Evolutionary conservation across 139 green algal genomes (phyloP).

Genomic region (Deuterostichococcus epilithicus): DNA sequence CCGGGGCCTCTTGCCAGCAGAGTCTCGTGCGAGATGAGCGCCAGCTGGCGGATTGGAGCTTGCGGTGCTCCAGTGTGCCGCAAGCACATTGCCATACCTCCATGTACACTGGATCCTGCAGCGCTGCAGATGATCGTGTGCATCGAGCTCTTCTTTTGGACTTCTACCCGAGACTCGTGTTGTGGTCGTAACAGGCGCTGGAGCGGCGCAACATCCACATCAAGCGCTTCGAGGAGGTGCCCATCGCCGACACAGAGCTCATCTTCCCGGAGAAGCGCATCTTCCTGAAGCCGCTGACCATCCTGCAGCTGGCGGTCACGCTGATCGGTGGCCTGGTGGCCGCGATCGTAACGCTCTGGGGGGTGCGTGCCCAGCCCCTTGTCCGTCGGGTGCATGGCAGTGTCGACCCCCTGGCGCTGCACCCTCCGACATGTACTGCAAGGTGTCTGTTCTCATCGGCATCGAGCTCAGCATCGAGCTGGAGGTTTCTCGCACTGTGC

Average conservation of each 20-base stretch:
- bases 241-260: slow-evolving; percentile 77
- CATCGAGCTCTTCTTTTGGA: no score
- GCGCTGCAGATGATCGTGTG: no score
- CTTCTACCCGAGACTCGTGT: background rate
- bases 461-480: no score
- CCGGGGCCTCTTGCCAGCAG: no score
- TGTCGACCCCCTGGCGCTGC: slow-evolving; percentile 24
- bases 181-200: slow-evolving; percentile 10
- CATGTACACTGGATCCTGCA: background rate
- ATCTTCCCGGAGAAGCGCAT: slow-evolving; percentile 74
- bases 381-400: background rate
- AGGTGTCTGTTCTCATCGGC: no score
- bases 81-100: no score
- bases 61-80: no score
- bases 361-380: background rate
- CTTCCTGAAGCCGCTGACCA: slow-evolving; percentile 38
- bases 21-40: no score
- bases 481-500: no score
- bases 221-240: slow-evolving; percentile 67
- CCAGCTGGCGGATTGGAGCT: no score
- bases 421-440: no score
- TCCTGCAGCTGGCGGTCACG: slow-evolving; percentile 47
- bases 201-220: slow-evolving; percentile 62
- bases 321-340: slow-evolving; percentile 37
- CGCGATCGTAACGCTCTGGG: slow-evolving; percentile 1